phyloP scores from a whole-genome alignment of 306 rosid species.

The Rubus idaeus region DNA sequence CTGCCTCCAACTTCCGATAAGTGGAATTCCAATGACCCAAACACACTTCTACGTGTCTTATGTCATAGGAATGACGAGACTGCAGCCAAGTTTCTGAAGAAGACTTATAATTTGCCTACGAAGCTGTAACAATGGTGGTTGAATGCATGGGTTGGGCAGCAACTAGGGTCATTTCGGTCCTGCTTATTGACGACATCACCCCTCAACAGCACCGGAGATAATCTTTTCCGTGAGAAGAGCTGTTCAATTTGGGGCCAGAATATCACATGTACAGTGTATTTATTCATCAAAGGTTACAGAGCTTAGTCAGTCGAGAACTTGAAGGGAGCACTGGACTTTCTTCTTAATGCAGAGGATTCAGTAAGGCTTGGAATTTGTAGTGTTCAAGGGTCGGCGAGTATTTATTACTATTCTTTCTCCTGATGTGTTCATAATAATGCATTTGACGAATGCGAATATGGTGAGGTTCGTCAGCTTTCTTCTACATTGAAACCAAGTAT shows the following conservation, averaged over 20 bases:
- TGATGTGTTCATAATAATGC: not conserved
- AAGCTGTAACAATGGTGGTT: conserved; percentile 49
- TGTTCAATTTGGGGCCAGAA: not conserved
- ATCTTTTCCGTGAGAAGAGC: not conserved
- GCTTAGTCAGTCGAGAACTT: not conserved
- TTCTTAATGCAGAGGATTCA: not conserved
- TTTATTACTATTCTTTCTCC: not conserved
- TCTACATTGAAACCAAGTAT: not conserved
- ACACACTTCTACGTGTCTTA: conserved; percentile 78
- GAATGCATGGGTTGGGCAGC: not conserved
- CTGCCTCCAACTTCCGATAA: conserved; percentile 77
- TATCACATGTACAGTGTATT: conserved; percentile 14
- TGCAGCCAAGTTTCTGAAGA: conserved; percentile 92
- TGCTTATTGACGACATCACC: not conserved
- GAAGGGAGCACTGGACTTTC: not conserved
- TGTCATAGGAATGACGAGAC: conserved; percentile 81
- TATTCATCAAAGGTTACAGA: conserved; percentile 5
- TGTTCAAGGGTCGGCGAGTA: not conserved
- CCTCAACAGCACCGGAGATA: not conserved
- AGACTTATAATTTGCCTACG: conserved; percentile 77
- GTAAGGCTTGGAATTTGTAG: not conserved
- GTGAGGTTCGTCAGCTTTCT: not conserved
- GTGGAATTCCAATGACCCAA: conserved; percentile 83
- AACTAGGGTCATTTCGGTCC: not conserved
- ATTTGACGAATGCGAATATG: not conserved